These are phyloP conservation scores for Cladosporium cucumerinum DNA, from an alignment of 2,329 filamentous ascomycete species.

Conservation along the genomic window DNA sequence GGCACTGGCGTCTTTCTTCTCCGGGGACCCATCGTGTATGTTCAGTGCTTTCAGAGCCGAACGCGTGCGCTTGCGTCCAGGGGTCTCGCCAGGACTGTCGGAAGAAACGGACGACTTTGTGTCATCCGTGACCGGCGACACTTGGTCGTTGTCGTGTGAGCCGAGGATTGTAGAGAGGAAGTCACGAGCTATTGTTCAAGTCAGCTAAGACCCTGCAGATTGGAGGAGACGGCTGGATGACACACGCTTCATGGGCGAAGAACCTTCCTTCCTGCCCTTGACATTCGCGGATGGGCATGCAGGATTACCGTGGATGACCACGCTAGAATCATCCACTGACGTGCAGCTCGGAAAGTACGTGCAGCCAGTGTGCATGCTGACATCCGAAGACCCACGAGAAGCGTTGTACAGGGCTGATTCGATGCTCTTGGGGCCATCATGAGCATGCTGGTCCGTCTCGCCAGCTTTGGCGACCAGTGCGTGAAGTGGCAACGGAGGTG, in stretches of 20 bases:
- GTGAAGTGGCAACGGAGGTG: constrained; percentile 28
- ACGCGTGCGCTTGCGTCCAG: constrained; percentile 29
- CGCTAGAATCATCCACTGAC: constrained; percentile 27
- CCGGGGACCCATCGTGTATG: constrained; percentile 25
- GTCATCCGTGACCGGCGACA: constrained; percentile 11
- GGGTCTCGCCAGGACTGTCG: constrained; percentile 21
- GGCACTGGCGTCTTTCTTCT: constrained; percentile 21
- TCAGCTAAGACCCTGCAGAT: constrained; percentile 12
- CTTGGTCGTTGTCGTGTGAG: background rate
- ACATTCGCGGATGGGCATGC: constrained; percentile 21
- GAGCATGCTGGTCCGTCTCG: background rate
- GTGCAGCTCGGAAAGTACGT: constrained; percentile 31
- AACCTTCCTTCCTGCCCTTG: constrained; percentile 29
- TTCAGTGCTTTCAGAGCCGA: constrained; percentile 23
- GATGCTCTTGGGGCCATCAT: background rate
- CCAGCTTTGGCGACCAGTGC: constrained; percentile 10
- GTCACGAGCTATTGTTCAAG: constrained; percentile 24
- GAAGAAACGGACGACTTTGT: constrained; percentile 18
- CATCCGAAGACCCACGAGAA: constrained; percentile 29
- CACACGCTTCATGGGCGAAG: constrained; percentile 20
- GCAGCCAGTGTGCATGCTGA: constrained; percentile 36
- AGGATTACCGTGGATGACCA: constrained; percentile 23
- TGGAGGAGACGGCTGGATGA: background rate
- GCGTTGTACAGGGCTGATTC: background rate
- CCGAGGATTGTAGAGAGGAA: constrained; percentile 28